These are phyloP conservation scores for Neurospora sp. DNA, from an alignment of 495 filamentous ascomycete species.

Conservation along the genomic window DNA sequence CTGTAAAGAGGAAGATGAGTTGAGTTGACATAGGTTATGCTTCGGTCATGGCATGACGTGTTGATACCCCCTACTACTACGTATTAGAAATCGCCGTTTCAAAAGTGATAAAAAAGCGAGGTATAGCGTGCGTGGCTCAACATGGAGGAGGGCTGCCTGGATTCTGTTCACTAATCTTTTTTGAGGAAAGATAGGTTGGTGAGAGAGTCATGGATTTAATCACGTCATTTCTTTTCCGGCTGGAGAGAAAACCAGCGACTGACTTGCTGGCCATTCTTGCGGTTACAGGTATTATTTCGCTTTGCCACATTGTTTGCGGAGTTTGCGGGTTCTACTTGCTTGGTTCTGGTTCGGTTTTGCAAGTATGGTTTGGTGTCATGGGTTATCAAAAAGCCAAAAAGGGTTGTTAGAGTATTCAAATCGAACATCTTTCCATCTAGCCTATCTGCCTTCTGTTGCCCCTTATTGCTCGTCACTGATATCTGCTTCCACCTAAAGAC, in stretches of 20 bases:
- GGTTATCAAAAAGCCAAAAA: neutral
- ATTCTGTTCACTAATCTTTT: neutral
- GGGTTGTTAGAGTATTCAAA: neutral
- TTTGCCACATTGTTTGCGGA: neutral
- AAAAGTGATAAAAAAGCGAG: too few relatives aligned
- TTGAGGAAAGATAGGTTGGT: neutral
- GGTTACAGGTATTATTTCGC: neutral
- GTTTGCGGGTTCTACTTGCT: neutral
- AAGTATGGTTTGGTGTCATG: neutral
- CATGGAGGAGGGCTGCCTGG: neutral
- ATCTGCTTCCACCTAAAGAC: neutral
- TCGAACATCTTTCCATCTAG: neutral
- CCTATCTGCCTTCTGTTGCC: neutral
- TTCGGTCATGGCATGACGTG: neutral
- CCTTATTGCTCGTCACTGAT: neutral
- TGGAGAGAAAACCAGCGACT: neutral
- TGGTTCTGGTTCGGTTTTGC: neutral
- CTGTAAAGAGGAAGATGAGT: slow-evolving; percentile 37
- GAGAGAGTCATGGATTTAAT: neutral
- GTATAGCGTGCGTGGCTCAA: neutral
- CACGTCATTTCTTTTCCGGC: neutral
- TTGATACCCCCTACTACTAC: neutral
- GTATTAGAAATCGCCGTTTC: too few relatives aligned
- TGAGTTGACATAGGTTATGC: neutral
- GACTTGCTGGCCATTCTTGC: neutral